A percentile compares a stretch with the other conserved stretches of the same genome.
phyloP scores from a whole-genome alignment of 208 protist species.

The Acanthamoeba castellanii region DNA sequence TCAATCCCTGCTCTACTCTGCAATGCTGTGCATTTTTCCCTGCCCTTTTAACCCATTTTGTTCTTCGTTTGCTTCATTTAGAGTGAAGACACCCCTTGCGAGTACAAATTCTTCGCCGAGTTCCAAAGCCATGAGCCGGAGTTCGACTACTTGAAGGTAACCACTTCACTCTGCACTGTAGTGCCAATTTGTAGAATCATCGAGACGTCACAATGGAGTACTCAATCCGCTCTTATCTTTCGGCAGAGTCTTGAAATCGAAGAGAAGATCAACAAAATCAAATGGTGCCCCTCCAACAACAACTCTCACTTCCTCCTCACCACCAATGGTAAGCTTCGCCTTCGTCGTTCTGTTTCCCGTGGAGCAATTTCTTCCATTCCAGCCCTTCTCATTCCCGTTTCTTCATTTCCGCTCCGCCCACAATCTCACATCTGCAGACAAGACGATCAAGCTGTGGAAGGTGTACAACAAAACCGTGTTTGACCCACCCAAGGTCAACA shows the following conservation, averaged over 20 bases:
- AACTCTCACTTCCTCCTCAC: slow-evolving; percentile 90
- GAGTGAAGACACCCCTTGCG: slow-evolving; percentile 74
- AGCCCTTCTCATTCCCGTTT: not conserved
- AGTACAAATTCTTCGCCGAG: slow-evolving; percentile 93
- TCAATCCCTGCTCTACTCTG: slow-evolving; percentile 9
- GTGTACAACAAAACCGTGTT: slow-evolving; percentile 90
- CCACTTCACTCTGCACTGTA: not conserved
- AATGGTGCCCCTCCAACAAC: slow-evolving; percentile 86
- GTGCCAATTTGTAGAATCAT: not conserved
- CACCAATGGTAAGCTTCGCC: slow-evolving; percentile 91
- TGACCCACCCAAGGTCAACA: slow-evolving; percentile 66
- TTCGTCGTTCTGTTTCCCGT: slow-evolving; percentile 57
- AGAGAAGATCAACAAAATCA: slow-evolving; percentile 95
- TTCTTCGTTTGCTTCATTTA: not conserved
- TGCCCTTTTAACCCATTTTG: not conserved
- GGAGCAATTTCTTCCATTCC: slow-evolving; percentile 18
- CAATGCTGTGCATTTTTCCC: not conserved
- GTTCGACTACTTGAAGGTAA: slow-evolving; percentile 94
- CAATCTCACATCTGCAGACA: slow-evolving; percentile 85
- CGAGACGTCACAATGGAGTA: too few species aligned
- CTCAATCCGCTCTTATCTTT: not conserved
- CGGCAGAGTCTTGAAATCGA: slow-evolving; percentile 92
- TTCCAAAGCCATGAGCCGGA: slow-evolving; percentile 95
- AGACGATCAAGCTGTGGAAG: slow-evolving; percentile 96
- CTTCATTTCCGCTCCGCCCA: slow-evolving; percentile 10